Evolutionary conservation across 352 stramenopile genomes (phyloP), one percentile per base, ranked within the genome.

Genomic region (Paralagenidium karlingii): DNA sequence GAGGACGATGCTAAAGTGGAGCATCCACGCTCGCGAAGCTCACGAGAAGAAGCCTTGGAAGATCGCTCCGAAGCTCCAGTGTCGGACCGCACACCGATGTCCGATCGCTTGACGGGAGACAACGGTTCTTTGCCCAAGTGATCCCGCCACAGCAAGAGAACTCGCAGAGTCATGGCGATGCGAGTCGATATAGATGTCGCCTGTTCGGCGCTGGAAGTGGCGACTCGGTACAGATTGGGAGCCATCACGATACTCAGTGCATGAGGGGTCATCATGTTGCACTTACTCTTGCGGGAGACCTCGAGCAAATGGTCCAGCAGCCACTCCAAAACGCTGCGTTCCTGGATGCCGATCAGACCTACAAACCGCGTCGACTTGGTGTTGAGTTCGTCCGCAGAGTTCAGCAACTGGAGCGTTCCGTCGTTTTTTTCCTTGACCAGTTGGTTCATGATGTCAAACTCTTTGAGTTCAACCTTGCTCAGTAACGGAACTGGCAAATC

Each of bases 261-360:
- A 24, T 73, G 59, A 0, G 55, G 49, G 2, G 53, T 68, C 69
- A 83, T 83, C 7, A 49, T 53, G 52, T 83, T 83, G 12, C 26
- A 34, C 10, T 26, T 15, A 21, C 45, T 51, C 33, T 69, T 38
- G 0, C 45, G 27, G 5, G 59, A 49, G 32, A 83, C 61, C 32
- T 83, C 66, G 8, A 76, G 42, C 59, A 69, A 63, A 51, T 83
- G 69, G 43, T 81, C 66, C 3, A 79, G 53, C n/a, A 83, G 54
- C 69, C 69, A 81, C 8, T 76, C 54, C 8, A 83, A 43, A 8
- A 83, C 57, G 1, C 45, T 50, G 16, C 53, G 46, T 31, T 77
- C 56, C 12, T 51, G 43, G n/a, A n/a, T n/a, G n/a, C n/a, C 0
- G n/a, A 1, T 0, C 51, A 42, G 3, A 81, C 37, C 25, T 64